phyloP scores from a whole-genome alignment of 805 yeast genomes.

The Cyberlindnera maritima region DNA sequence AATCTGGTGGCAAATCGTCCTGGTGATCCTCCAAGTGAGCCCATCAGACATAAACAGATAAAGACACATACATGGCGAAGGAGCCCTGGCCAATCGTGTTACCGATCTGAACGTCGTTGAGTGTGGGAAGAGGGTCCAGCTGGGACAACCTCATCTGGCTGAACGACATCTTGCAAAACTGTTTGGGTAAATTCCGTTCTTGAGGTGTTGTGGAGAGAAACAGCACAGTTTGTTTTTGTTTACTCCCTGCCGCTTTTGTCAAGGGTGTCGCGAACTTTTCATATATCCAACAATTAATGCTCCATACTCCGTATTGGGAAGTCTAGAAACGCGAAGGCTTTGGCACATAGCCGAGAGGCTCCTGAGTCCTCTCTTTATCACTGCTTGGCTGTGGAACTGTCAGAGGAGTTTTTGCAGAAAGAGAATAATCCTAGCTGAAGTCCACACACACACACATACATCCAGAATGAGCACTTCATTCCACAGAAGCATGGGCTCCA shows the following conservation, averaged over 20 bases:
- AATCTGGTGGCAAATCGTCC: not conserved
- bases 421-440: too few relatives aligned
- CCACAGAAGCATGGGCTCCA: not conserved
- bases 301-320: constrained; percentile 2
- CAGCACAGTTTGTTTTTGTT: constrained; percentile 9
- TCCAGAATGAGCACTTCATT: not conserved
- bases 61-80: constrained; percentile 49
- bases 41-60: not conserved
- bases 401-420: not conserved
- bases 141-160: constrained; percentile 39
- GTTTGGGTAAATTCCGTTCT: too few relatives aligned
- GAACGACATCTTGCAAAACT: constrained; percentile 11
- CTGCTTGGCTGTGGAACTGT: too few relatives aligned
- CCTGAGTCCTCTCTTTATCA: not conserved
- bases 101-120: constrained; percentile 45
- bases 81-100: constrained; percentile 65
- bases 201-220: not conserved
- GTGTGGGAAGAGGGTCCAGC: constrained; percentile 45
- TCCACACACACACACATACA: too few relatives aligned
- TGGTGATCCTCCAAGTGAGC: too few relatives aligned
- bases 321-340: constrained; percentile 3
- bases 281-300: not conserved
- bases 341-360: constrained; percentile 4
- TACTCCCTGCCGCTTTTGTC: constrained; percentile 11
- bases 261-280: not conserved